Evolutionary conservation across 139 green algal species (phyloP), one percentile per base, ranked within the genome.

Genomic region (Zygnema cylindricum): DNA sequence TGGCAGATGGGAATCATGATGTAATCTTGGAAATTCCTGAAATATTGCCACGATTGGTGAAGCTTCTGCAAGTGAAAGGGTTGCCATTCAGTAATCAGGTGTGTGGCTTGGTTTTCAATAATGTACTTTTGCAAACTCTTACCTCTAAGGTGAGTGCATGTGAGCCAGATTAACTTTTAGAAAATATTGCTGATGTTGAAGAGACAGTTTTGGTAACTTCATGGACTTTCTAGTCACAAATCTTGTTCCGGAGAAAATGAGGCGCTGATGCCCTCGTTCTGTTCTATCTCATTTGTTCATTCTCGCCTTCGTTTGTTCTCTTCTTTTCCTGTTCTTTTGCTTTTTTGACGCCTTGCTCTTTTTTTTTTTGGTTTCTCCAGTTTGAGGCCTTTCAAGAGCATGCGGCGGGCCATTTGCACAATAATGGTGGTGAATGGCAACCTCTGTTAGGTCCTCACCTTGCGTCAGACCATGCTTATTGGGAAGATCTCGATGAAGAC

Each of bases 1-100:
- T 69, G 30, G 88, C 84, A n/a, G 89, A 92, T n/a, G 3, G 1
- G 36, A 92, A 92, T 69, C 89, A 92, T 79, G 84, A 81, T 55
- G 42, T 88, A 7, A 42, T 92, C n/a, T 33, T 92, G 0, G 63
- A 33, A 1, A 86, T 92, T 55, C 84, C 84, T 22, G 89, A 91
- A 39, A 43, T 92, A 21, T 79, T 92, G 3, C 73, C 89, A 38
- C 88, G 86, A 35, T 75, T 92, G 3, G 89, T 92, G 23, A 86
- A 85, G 16, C 85, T 92, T 39, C 89, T 92, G 55, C 75, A 83
- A 39, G 42, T 88, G 1, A 88, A 88, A 69, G 73, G 3, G 2
- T 7, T 85, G 84, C n/a, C 76, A 2, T 69, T 73, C 38, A 75
- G 84, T 43, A 36, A 38, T 7, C 84, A 89, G 84, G 84, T 89